Evolutionary conservation across 169 alveolate species (phyloP).

Genomic region (Ichthyophthirius multifiliis): DNA sequence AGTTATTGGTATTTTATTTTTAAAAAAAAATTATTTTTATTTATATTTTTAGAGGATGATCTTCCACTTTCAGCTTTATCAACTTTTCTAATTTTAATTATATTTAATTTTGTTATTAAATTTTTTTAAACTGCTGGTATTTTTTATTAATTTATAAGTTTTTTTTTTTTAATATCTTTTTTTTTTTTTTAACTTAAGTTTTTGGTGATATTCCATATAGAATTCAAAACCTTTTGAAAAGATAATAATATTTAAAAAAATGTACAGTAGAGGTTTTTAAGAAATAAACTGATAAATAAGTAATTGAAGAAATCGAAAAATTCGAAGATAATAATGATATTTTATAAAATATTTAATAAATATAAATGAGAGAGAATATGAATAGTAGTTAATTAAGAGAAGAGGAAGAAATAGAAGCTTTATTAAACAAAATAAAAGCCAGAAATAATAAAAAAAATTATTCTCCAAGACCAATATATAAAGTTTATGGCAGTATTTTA

Average conservation of each 20-base stretch:
- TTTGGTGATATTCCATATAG: slow-evolving; percentile 3
- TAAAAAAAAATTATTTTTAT: not conserved
- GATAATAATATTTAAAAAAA: not conserved
- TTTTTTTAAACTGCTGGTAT: not conserved
- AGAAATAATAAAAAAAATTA: not conserved
- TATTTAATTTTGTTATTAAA: not conserved
- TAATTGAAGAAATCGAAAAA: not conserved
- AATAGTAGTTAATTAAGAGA: not conserved
- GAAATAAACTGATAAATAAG: not conserved
- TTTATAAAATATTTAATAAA: too few species aligned
- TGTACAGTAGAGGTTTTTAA: not conserved
- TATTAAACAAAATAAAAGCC: too few species aligned
- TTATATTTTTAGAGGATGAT: not conserved
- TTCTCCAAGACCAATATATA: not conserved
- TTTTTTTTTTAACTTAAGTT: not conserved
- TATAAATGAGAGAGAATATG: too few species aligned
- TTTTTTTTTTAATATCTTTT: not conserved
- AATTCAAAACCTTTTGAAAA: not conserved
- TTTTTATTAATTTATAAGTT: not conserved
- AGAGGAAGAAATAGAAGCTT: not conserved
- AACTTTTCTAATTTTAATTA: not conserved
- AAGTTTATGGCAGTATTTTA: not conserved
- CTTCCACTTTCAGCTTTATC: too few species aligned
- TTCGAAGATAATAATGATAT: not conserved
- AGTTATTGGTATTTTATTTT: not conserved